A percentile compares a stretch with the other conserved stretches of the same genome.
Conservation (phyloP, 371 early-diverging fungal genomes). For the Actinomucor elegans region DNA sequence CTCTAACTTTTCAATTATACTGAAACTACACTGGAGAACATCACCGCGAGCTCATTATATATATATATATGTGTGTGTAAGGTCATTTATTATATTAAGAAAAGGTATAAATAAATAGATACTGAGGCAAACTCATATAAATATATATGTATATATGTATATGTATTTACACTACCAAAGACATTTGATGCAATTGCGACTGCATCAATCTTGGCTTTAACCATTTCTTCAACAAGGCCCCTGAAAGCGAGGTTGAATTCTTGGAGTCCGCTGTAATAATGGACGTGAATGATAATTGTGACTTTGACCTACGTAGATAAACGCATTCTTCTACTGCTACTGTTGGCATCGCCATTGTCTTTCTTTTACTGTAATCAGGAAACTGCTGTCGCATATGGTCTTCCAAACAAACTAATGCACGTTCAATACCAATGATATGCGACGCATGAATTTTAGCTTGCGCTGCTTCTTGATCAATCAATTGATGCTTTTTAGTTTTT, state of each 20-base stretch:
- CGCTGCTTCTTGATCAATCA: constrained; percentile 13
- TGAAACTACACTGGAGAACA: too few species aligned
- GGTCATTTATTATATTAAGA: too few species aligned
- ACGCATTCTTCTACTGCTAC: neutral
- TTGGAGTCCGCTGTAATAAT: constrained; percentile 7
- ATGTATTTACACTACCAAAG: too few species aligned
- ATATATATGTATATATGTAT: too few species aligned
- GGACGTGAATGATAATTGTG: neutral
- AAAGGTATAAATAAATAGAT: too few species aligned
- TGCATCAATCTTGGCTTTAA: neutral
- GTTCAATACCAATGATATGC: constrained; percentile 22
- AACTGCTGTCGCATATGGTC: constrained; percentile 1
- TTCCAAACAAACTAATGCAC: constrained; percentile 8
- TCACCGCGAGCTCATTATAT: too few species aligned
- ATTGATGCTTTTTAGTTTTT: neutral
- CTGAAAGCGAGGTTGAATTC: constrained; percentile 5
- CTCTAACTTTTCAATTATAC: too few species aligned
- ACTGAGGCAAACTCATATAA: too few species aligned
- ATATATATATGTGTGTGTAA: too few species aligned
- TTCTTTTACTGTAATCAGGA: neutral
- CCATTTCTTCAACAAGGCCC: constrained; percentile 9
- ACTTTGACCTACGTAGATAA: neutral
- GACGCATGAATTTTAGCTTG: constrained; percentile 11
- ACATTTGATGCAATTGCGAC: too few species aligned
- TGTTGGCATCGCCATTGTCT: neutral